Base-by-base conservation (phyloP, 768 basidiomycete genomes). In the Stropharia rugosoannulata region DNA sequence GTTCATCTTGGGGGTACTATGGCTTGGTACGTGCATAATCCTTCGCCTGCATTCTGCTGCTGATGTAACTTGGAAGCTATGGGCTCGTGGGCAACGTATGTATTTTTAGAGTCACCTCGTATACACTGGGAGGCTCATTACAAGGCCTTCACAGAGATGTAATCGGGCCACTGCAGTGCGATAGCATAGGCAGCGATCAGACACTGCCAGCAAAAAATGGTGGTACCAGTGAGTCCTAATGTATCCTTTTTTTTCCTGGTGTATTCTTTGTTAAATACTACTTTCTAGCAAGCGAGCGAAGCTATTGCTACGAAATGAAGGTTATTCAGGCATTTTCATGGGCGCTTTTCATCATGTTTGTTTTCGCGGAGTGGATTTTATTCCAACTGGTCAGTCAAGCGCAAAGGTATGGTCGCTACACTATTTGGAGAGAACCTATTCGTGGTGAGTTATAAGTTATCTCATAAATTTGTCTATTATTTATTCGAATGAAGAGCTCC, bases 291-390 rank as follows among this genome's bases (percentile, higher is more conserved):
- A 79, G 80, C 49, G 69, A 71, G 7, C 73, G 74, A 60, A 67
- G 72, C 25, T 91, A 79, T 60, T 93, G 90, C 67, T 87, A 89
- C 67, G 82, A 90, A 65, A 88, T 91, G 86, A 89, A 87, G 69
- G 84, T 85, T 44, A 77, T 90, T 35, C 81, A 90, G 60, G 89
- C 87, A 2, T 82, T 92, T 66, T 90, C 90, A 0, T 92, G 90
- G 90, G 76, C 81, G 65, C 70, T 82, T 49, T 92, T 91, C 64
- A 75, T 75, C 19, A 45, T 75, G 16, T 72, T 72, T 51, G 65
- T 69, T 8, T 54, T 78, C 39, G 85, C 82, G 55, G 73, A 89
- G 62, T 55, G 77, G 54, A 75, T 89, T 57, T 71, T 90, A 32
- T 59, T 87, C 59, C 59, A 76, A 36, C 81, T 91, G 39, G 80